Evolutionary conservation across 805 yeast genomes (phyloP).

Genomic region (Yarrowia alimentaria): DNA sequence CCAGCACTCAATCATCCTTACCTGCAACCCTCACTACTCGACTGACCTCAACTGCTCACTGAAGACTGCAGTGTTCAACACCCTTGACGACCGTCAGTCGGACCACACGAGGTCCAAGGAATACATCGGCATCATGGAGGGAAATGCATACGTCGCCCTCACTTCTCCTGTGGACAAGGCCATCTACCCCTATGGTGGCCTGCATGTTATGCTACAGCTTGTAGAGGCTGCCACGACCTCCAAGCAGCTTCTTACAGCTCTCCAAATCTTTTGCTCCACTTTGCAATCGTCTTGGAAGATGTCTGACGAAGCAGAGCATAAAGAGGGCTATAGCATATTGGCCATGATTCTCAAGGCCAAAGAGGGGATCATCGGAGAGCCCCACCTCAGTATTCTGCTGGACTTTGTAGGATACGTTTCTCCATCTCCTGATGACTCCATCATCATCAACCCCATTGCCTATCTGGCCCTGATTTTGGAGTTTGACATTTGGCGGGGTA

Average conservation of each 20-base stretch:
- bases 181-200: slow-evolving; percentile 23
- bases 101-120: slow-evolving; percentile 18
- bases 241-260: slow-evolving; percentile 4
- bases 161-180: slow-evolving; percentile 12
- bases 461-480: slow-evolving; percentile 62
- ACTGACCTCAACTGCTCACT: slow-evolving; percentile 4
- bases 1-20: slow-evolving; percentile 8
- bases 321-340: slow-evolving; percentile 19
- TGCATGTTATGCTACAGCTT: slow-evolving; percentile 5
- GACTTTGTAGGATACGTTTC: slow-evolving; percentile 57
- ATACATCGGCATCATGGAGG: slow-evolving; percentile 19
- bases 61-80: slow-evolving; percentile 7
- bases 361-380: slow-evolving; percentile 32
- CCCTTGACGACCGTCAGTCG: slow-evolving; percentile 2
- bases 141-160: neutral
- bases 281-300: slow-evolving; percentile 19
- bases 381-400: slow-evolving; percentile 48
- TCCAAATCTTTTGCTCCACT: slow-evolving; percentile 9
- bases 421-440: slow-evolving; percentile 52
- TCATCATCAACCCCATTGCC: slow-evolving; percentile 54
- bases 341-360: slow-evolving; percentile 21
- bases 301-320: slow-evolving; percentile 22
- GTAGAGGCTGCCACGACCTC: slow-evolving; percentile 8
- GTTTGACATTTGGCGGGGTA: slow-evolving; percentile 55
- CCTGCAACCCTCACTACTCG: slow-evolving; percentile 11